phyloP scores from a whole-genome alignment of 305 asterid genomes.

The Solanum hybrid region DNA sequence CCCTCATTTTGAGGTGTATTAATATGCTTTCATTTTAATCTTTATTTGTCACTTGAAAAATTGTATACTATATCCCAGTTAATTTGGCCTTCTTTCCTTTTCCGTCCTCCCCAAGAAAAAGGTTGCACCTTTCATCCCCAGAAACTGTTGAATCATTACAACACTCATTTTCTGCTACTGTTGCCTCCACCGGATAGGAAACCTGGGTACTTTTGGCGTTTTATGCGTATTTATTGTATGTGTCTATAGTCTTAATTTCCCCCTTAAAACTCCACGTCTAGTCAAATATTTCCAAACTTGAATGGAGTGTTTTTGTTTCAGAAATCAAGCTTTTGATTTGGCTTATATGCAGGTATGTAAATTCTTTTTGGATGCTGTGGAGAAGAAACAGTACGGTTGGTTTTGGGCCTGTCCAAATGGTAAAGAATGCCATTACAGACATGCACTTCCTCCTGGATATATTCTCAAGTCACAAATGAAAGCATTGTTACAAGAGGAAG shows the following conservation, averaged over 20 bases:
- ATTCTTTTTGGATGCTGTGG: constrained; percentile 92
- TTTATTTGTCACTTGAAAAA: neutral
- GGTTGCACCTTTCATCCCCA: neutral
- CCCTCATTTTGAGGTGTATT: neutral
- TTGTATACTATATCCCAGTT: neutral
- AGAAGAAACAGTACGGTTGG: constrained; percentile 97
- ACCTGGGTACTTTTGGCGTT: neutral
- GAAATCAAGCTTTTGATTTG: constrained; percentile 2
- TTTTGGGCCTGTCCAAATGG: constrained; percentile 97
- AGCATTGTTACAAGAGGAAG: constrained; percentile 86
- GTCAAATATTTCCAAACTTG: neutral
- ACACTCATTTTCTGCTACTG: neutral
- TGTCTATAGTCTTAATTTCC: neutral
- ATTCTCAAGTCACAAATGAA: constrained; percentile 91
- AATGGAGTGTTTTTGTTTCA: neutral
- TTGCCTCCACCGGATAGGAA: neutral
- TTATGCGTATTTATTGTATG: neutral
- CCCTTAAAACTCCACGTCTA: neutral
- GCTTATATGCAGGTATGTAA: constrained; percentile 64
- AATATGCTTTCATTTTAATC: neutral
- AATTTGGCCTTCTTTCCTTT: neutral
- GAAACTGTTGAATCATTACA: neutral
- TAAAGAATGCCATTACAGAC: constrained; percentile 81
- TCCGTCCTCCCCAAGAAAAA: neutral
- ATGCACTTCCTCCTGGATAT: constrained; percentile 93